Conservation (phyloP, 2,329 filamentous ascomycete species). For the Fusarium veterinarium region DNA sequence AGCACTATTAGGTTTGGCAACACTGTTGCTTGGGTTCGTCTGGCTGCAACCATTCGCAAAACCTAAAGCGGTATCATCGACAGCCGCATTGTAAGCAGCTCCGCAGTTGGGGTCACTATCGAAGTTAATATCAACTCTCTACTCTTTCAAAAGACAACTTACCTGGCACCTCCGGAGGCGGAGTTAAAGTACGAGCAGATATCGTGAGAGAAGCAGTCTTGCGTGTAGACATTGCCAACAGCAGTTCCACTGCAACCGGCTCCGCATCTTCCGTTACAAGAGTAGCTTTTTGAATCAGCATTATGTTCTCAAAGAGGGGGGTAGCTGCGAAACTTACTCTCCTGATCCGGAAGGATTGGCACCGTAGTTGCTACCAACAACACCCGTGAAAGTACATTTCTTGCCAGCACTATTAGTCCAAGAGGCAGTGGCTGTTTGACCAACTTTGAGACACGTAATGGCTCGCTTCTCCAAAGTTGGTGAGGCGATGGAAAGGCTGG, state of each 20-base stretch:
- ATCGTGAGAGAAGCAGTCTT: conserved; percentile 63
- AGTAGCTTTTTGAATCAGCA: conserved; percentile 52
- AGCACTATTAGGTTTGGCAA: conserved; percentile 39
- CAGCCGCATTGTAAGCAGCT: conserved; percentile 54
- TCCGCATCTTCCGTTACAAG: conserved; percentile 62
- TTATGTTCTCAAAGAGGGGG: fast-evolving
- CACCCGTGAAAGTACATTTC: conserved; percentile 56
- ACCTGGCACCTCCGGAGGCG: conserved; percentile 60
- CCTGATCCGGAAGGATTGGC: conserved; percentile 53
- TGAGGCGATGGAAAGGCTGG: conserved; percentile 18
- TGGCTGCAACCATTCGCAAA: conserved; percentile 49
- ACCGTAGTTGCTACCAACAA: conserved; percentile 62
- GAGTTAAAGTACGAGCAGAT: conserved; percentile 64
- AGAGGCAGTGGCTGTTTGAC: conserved; percentile 54
- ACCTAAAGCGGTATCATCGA: conserved; percentile 57
- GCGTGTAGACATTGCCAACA: conserved; percentile 61
- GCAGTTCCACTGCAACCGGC: conserved; percentile 57
- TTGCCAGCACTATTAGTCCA: conserved; percentile 59
- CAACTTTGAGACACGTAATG: conserved; percentile 38
- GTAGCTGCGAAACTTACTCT: conserved; percentile 51
- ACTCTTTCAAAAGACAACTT: not conserved
- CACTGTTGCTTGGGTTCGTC: conserved; percentile 48
- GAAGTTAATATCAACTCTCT: not conserved
- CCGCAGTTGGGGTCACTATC: conserved; percentile 61
- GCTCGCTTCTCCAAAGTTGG: conserved; percentile 32